These are phyloP conservation scores for Symbiodinium pilosum DNA, from an alignment of 73 alveolate genomes.

Conservation along the genomic window DNA sequence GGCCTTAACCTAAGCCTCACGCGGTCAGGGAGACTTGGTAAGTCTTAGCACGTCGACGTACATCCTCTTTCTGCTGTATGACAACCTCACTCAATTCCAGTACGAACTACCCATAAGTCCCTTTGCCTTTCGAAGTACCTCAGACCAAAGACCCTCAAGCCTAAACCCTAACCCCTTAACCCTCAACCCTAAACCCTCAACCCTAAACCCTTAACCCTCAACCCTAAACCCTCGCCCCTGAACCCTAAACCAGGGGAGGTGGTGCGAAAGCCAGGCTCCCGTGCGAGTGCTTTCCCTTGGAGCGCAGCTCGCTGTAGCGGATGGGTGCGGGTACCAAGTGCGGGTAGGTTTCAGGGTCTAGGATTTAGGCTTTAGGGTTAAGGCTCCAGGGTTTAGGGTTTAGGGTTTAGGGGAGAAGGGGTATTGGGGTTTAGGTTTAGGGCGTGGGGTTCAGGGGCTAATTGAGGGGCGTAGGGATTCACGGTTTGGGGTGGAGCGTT, in stretches of 20 bases:
- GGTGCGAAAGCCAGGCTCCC: constrained; percentile 2
- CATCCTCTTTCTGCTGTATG: too few species aligned
- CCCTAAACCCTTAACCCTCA: neutral
- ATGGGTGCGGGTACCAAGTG: constrained; percentile 18
- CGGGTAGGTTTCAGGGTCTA: neutral
- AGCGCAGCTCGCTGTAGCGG: constrained; percentile 92
- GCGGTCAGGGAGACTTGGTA: too few species aligned
- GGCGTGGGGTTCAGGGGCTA: too few species aligned
- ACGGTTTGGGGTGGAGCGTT: too few species aligned
- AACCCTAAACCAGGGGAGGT: neutral
- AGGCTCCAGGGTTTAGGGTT: neutral
- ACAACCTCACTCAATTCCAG: too few species aligned
- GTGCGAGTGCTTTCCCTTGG: constrained; percentile 76
- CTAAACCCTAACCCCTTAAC: neutral
- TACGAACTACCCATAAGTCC: too few species aligned
- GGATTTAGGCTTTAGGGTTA: neutral
- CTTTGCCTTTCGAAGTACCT: too few species aligned
- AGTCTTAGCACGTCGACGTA: too few species aligned
- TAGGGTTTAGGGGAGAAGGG: neutral
- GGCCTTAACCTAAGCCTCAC: too few species aligned
- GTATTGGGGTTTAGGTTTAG: too few species aligned
- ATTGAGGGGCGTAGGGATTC: too few species aligned
- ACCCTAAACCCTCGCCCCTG: neutral
- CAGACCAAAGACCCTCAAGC: neutral
- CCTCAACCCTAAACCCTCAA: neutral